Conservation (phyloP, 192 early-diverging fungal genomes). For the Coemansia sp. region DNA sequence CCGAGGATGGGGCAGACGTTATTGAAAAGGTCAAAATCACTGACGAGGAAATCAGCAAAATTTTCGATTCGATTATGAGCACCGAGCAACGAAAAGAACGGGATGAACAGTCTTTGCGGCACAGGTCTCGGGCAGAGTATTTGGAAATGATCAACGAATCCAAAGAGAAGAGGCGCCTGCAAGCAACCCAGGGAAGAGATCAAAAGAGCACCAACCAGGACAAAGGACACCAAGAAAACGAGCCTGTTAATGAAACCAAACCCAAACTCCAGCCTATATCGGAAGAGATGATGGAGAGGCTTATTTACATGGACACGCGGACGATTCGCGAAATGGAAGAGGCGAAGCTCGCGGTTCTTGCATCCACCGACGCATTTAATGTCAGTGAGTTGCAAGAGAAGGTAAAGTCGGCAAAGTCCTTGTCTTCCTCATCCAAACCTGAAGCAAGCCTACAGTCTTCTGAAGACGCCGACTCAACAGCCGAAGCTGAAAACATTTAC, state of each 20-base stretch:
- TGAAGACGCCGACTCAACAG: neutral
- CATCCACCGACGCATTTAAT: constrained; percentile 17
- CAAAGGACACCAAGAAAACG: neutral
- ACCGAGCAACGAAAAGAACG: constrained; percentile 18
- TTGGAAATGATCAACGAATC: constrained; percentile 24
- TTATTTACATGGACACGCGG: constrained; percentile 46
- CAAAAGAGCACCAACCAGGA: neutral
- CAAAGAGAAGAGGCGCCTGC: constrained; percentile 10
- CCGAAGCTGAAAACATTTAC: neutral
- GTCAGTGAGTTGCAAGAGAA: constrained; percentile 30
- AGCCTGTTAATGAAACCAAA: neutral
- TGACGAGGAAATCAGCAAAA: constrained; percentile 43
- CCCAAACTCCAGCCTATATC: constrained; percentile 15
- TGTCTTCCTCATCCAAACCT: neutral
- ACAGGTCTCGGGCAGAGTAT: constrained; percentile 36
- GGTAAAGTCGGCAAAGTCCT: constrained; percentile 6
- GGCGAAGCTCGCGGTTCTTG: constrained; percentile 36
- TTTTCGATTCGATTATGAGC: constrained; percentile 47
- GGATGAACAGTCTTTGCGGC: constrained; percentile 44
- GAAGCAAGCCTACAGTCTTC: neutral
- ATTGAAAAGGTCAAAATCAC: constrained; percentile 35
- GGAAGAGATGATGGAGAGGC: constrained; percentile 41
- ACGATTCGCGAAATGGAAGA: constrained; percentile 46
- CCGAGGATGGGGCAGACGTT: constrained; percentile 1
- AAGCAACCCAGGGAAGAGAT: too few relatives aligned